These are phyloP conservation scores for Neoboletus subvelutipes DNA, from an alignment of 768 basidiomycete species.

Conservation along the genomic window DNA sequence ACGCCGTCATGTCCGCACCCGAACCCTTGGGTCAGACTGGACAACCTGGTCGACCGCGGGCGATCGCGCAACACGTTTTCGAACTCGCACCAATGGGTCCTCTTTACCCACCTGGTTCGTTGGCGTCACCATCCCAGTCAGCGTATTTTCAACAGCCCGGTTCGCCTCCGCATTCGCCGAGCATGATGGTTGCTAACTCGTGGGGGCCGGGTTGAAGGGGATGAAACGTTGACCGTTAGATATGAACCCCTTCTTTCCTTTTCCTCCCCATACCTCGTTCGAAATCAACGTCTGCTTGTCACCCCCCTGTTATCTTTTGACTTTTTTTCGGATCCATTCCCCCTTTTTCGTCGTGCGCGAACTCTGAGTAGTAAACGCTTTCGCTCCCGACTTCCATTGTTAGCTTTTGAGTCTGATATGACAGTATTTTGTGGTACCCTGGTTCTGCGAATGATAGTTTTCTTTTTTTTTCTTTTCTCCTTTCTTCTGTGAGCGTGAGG, in stretches of 20 bases:
- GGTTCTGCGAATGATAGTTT: neutral
- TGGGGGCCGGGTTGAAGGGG: slow-evolving; percentile 24
- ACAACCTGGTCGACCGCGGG: slow-evolving; percentile 40
- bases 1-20: slow-evolving; percentile 76
- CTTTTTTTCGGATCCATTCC: neutral
- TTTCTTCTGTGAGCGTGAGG: neutral
- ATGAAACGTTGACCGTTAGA: neutral
- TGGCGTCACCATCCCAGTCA: slow-evolving; percentile 53
- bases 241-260: neutral
- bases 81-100: slow-evolving; percentile 58
- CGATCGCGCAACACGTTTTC: slow-evolving; percentile 70
- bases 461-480: too few species aligned
- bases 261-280: neutral
- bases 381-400: too few species aligned
- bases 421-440: neutral
- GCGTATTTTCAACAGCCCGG: slow-evolving; percentile 52
- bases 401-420: neutral
- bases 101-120: slow-evolving; percentile 41
- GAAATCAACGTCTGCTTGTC: neutral
- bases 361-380: neutral
- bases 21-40: slow-evolving; percentile 39
- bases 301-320: neutral
- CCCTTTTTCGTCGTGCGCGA: neutral
- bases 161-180: slow-evolving; percentile 59
- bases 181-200: slow-evolving; percentile 29